Evolutionary conservation across 2,329 filamentous ascomycete species (phyloP), one percentile per base, ranked within the genome.

Genomic region (Orbilia quercus): DNA sequence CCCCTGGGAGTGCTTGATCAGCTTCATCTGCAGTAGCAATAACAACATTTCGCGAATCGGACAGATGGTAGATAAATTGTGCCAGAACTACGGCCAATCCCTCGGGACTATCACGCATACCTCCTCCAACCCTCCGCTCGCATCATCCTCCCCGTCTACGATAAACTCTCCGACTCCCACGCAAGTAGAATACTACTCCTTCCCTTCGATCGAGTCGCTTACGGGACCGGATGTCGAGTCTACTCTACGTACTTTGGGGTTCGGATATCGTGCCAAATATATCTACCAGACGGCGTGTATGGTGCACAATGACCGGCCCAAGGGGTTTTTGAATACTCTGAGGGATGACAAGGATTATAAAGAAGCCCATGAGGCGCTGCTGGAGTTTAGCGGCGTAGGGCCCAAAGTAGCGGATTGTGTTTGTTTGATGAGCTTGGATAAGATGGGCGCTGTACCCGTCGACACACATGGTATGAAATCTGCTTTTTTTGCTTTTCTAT

Each of bases 1-100:
- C 83, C 89, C 94, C 0, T 99, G 96, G 95, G 95, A 99, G 81
- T 89, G 95, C 0, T 84, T 99, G 20, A 84, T 99, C 22, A 89
- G 90, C 65, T 99, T 99, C 81, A 99, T 99, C 75, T 99, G 95
- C 84, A 97, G 93, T 81, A 96, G 92, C 81, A 99, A 99, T 82
- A 99, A 99, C 82, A 97, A 99, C 80, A 99, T 99, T 73, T 86
- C 89, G 1, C 88, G 95, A 40, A 99, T 99, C 80, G 94, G 91
- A 3, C 91, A 96, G 81, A 99, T 99, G 95, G 92, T 90, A 78
- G 89, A 96, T 77, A 98, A 96, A 78, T 83, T 99, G 11, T 99
- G 96, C 80, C 80, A 86, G 25, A 86, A 96, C 78, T 99, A 97
- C 78, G 95, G 95, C 0, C 86, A 88, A 16, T 50, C 67, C 7